These are phyloP conservation scores for Penicillium mononematosum DNA, from an alignment of 495 filamentous ascomycete genomes.

Conservation along the genomic window DNA sequence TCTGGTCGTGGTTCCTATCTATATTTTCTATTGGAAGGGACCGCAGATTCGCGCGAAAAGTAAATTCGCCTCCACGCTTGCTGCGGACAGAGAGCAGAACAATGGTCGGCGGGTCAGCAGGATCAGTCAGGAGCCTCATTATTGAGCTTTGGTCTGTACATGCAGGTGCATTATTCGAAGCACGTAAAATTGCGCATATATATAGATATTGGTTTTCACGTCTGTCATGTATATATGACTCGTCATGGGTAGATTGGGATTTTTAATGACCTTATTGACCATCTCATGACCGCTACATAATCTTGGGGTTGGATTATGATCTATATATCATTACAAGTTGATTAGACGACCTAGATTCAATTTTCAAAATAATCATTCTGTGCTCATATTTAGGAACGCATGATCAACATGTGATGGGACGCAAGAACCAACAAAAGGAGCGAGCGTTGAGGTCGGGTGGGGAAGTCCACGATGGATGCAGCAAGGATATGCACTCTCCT, in stretches of 20 bases:
- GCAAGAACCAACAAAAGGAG: not conserved
- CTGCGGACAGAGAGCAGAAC: slow-evolving; percentile 27
- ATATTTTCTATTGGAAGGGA: slow-evolving; percentile 52
- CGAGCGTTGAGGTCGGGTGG: not conserved
- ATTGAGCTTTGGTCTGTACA: not conserved
- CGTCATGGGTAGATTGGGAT: not conserved
- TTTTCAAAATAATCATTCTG: too few species aligned
- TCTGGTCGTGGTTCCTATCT: slow-evolving; percentile 47
- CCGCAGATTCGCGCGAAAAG: slow-evolving; percentile 43
- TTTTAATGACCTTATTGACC: not conserved
- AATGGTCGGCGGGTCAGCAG: slow-evolving; percentile 32
- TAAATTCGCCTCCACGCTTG: slow-evolving; percentile 47
- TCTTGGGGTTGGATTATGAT: not conserved
- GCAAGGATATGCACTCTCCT: not conserved
- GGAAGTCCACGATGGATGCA: not conserved
- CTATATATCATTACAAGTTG: not conserved
- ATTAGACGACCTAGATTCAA: not conserved
- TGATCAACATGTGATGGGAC: not conserved
- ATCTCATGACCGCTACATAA: not conserved
- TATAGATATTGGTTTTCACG: slow-evolving; percentile 3
- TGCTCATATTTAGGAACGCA: not conserved
- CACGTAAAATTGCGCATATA: not conserved
- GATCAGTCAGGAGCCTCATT: slow-evolving; percentile 9
- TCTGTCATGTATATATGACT: slow-evolving; percentile 12
- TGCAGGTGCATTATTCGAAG: not conserved